phyloP scores from a whole-genome alignment of 2,329 filamentous ascomycete genomes.

The Decorospora gaudefroyi region DNA sequence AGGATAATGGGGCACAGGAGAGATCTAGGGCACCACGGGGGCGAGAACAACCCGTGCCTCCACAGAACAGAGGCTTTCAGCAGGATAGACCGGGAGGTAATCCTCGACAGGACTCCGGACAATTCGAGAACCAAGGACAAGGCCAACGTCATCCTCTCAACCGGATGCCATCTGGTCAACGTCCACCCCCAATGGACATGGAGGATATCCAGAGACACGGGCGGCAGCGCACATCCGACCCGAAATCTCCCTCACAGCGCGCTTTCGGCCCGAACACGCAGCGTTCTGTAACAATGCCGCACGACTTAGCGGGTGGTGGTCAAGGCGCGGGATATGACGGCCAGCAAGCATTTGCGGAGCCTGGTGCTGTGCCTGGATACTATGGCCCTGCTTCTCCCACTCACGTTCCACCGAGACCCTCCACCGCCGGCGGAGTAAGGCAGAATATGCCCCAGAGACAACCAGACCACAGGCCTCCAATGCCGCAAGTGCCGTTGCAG shows the following conservation, averaged over 20 bases:
- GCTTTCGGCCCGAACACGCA: constrained; percentile 39
- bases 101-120: constrained; percentile 43
- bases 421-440: constrained; percentile 41
- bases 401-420: constrained; percentile 44
- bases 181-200: constrained; percentile 32
- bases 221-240: constrained; percentile 24
- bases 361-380: constrained; percentile 42
- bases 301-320: constrained; percentile 27
- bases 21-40: constrained; percentile 25
- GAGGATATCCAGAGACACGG: constrained; percentile 21
- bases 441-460: constrained; percentile 28
- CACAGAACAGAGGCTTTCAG: constrained; percentile 29
- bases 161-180: constrained; percentile 31
- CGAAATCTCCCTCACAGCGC: constrained; percentile 37
- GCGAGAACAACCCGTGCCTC: constrained; percentile 30
- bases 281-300: constrained; percentile 47
- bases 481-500: constrained; percentile 30
- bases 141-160: constrained; percentile 34
- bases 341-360: constrained; percentile 44
- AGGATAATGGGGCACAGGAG: constrained; percentile 22
- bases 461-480: constrained; percentile 37
- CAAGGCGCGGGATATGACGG: constrained; percentile 21
- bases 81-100: constrained; percentile 27
- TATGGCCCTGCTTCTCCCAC: constrained; percentile 45
- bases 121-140: constrained; percentile 37